Evolutionary conservation across 2,329 filamentous ascomycete genomes (phyloP), one percentile per base, ranked within the genome.

Genomic region (Claviceps purpurea): DNA sequence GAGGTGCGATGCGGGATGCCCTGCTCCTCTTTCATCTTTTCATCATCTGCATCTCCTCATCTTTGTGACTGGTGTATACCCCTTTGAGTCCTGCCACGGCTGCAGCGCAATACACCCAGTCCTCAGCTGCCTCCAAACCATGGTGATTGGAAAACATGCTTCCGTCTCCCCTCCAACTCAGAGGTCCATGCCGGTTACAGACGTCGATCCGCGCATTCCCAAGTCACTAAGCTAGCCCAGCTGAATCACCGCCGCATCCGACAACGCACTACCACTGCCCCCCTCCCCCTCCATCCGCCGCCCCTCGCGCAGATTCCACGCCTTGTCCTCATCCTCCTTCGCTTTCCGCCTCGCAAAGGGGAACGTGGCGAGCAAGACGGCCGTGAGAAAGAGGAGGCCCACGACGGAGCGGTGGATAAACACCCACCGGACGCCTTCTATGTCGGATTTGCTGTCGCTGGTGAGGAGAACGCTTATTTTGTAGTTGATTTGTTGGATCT

Each of bases 401-500:
- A 81, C 65, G 30, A 81, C 79, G 22, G 80, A 79, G 50, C 81
- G 73, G 51, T 79, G 72, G 55, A 82, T 87, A 57, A 84, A 69
- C 42, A 96, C 82, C 93, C 93, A 97, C 54, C 93, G 77, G 48
- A 98, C 72, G 1, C 84, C 86, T 67, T 98, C 93, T 48, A 97
- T 90, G 60, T 96, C 87, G 4, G 87, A 91, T 65, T 91, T 90
- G 47, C 86, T 82, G 66, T 97, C 93, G 56, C 88, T 93, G 65
- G 89, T 94, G 44, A 98, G 77, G 42, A 81, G 77, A 37, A 95
- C 89, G 22, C 87, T 94, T 66, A 98, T 97, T 66, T 95, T 93
- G 70, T 97, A 95, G 69, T 91, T 95, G 59, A 97, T 77, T 71
- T 95, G 86, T 74, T 96, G 90, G 56, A 95, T 90, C 76, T 88